phyloP scores from a whole-genome alignment of 345 rosid species.

The Salix exigua region DNA sequence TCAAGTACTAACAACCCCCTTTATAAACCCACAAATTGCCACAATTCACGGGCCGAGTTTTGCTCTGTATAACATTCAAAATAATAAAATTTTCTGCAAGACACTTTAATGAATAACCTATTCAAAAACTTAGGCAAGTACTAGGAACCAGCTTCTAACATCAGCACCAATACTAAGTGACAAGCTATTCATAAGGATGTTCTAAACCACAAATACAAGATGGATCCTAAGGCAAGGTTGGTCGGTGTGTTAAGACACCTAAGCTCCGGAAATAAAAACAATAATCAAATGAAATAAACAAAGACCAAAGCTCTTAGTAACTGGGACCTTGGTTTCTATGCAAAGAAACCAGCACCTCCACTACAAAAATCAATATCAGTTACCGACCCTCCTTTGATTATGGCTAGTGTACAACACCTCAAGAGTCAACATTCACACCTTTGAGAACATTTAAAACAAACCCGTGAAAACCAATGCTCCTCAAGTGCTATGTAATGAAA shows the following conservation, averaged over 20 bases:
- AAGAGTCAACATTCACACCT: constrained; percentile 22
- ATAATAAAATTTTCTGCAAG: constrained; percentile 7
- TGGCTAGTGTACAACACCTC: constrained; percentile 24
- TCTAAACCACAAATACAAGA: constrained; percentile 19
- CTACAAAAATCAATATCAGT: constrained; percentile 17
- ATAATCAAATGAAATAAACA: constrained; percentile 31
- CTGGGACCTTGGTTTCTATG: constrained; percentile 54
- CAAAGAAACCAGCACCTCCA: constrained; percentile 38
- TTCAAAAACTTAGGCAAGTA: constrained; percentile 29
- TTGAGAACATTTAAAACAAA: constrained; percentile 18
- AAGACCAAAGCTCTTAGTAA: constrained; percentile 19
- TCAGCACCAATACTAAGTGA: constrained; percentile 17
- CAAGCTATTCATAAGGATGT: constrained; percentile 19
- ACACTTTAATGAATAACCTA: constrained; percentile 14
- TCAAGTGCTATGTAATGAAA: constrained; percentile 33
- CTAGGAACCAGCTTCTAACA: constrained; percentile 41
- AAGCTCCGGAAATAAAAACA: constrained; percentile 35
- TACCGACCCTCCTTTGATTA: constrained; percentile 56
- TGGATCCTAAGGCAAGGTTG: constrained; percentile 24
- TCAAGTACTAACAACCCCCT: constrained; percentile 8
- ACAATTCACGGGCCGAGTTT: constrained; percentile 47
- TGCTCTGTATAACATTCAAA: constrained; percentile 22
- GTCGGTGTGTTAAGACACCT: constrained; percentile 16
- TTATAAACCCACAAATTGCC: constrained; percentile 29
- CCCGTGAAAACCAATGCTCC: constrained; percentile 14